Base-by-base conservation (phyloP, 2,329 filamentous ascomycete species). In the Colletotrichum incanum region DNA sequence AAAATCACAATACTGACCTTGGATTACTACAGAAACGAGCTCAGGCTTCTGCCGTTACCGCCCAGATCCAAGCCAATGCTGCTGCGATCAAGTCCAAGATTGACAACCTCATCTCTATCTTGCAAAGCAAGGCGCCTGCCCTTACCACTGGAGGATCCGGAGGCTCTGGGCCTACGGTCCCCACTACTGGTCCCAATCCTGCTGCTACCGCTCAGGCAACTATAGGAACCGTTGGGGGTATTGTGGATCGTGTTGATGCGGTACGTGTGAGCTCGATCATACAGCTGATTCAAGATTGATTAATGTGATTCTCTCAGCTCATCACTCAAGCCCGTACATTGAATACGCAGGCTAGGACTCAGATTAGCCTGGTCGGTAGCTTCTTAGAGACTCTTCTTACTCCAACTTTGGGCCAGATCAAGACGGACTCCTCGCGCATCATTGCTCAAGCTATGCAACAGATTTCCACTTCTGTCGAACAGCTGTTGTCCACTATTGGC, bases 341-440 rank as follows among this genome's bases (percentile, higher is more conserved):
- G 41, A 49, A 59, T 54, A 49, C 28, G 31, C 64, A 66, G 43
- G 54, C 45, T 11, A 47, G 45, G 20, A 41, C 26, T 31, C 64
- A 66, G 54, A 26, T 66, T 23, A 41, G n/a, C 43, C 54, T 41
- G 54, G 23, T 59, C 8, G 64, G 41, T n/a, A 59, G 54, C 54
- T 41, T 31, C 64, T 20, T 66, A 9, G 31, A 41, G 31, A 14
- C 18, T n/a, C 31, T 66, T 16, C 31, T 66, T 28, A 59, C 52
- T 31, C 28, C 54, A 9, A 41, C 31, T 34, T 16, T 66, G 5
- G 49, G 31, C 2, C 41, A 59, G 54, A 20, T 66, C 54, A 58
- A 47, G 54, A 41, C 4, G 16, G 41, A 60, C 3, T 62, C 60
- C 37, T 39, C 37, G 11, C 37, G 37, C 37, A 39, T 6, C 37